Conservation (phyloP, 2,329 filamentous ascomycete species). For the Apiospora hydei region DNA sequence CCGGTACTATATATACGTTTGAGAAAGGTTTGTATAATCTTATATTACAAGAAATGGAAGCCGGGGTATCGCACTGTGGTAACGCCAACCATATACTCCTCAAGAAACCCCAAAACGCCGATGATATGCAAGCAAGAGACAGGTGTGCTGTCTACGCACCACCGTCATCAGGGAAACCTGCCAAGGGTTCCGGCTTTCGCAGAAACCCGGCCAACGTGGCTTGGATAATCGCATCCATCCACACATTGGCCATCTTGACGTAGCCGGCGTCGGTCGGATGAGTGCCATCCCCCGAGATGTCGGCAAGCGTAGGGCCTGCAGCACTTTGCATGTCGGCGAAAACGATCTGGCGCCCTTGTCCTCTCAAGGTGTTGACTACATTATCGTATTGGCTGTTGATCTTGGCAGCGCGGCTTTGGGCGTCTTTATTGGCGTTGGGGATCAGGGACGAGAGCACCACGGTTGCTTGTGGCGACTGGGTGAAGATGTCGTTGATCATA, state of each 20-base stretch:
- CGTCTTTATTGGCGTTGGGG: conserved; percentile 35
- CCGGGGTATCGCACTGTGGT: conserved; percentile 20
- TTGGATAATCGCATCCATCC: conserved; percentile 40
- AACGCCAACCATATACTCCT: conserved; percentile 1
- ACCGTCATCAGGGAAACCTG: conserved; percentile 13
- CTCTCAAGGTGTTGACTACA: conserved; percentile 35
- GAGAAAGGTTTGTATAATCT: background rate
- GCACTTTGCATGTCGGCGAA: conserved; percentile 44
- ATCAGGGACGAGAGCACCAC: conserved; percentile 45
- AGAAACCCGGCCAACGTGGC: conserved; percentile 36
- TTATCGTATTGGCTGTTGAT: conserved; percentile 40
- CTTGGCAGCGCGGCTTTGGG: conserved; percentile 35
- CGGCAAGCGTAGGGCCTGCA: conserved; percentile 35
- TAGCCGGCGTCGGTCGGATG: conserved; percentile 47
- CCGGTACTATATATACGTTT: conserved; percentile 2
- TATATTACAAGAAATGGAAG: background rate
- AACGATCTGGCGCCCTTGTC: conserved; percentile 37
- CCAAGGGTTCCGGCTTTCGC: conserved; percentile 22
- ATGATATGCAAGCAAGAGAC: conserved; percentile 7
- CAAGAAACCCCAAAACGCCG: background rate
- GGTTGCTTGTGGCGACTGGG: conserved; percentile 40
- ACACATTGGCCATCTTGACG: conserved; percentile 45
- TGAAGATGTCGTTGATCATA: conserved; percentile 42
- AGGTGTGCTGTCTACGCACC: background rate
- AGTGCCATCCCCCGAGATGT: conserved; percentile 42